Evolutionary conservation across 306 rosid genomes (phyloP), one percentile per base, ranked within the genome.

Genomic region (Acacia acuminata): DNA sequence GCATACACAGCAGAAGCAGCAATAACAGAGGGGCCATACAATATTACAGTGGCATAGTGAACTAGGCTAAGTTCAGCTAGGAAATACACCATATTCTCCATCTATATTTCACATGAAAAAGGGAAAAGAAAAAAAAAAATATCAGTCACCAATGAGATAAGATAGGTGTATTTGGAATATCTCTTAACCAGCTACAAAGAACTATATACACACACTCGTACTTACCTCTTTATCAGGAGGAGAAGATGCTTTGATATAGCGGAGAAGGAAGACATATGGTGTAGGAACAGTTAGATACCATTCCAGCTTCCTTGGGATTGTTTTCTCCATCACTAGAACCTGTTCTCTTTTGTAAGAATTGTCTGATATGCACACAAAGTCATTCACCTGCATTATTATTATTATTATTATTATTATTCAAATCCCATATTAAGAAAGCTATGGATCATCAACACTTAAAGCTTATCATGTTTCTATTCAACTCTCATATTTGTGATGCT

Each of bases 1-100:
- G 90, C 96, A 73, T 88, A 93, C 3, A 92, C 98, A 58, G 99
- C 98, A 8, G 98, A 86, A 60, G 99, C 97, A 81, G 99, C 98
- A 68, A 93, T 85, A 84, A 84, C 53, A 10, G 99, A 96, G 77
- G 99, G 94, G 38, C 87, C 8, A 56, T 88, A 85, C 48, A 58
- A 17, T 32, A 81, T 84, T 1, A 86, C 83, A 4, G 83, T 73
- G 50, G 86, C 67, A 81, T 96, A 93, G 77, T 96, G 88, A 90
- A 92, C 78, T 80, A 92, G 30, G 40, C 94, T 83, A 55, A 93
- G 96, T 73, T 96, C 97, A 64, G 96, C 98, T 14, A 96, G 83
- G 89, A 89, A 96, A 84, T 79, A 88, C 76, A 77, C 98, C 94
- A 87, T 88, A 45, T 88, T 81, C 85, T 89, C 94, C 91, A 93